phyloP scores from a whole-genome alignment of 495 filamentous ascomycete species.

The Penicillium manginii region DNA sequence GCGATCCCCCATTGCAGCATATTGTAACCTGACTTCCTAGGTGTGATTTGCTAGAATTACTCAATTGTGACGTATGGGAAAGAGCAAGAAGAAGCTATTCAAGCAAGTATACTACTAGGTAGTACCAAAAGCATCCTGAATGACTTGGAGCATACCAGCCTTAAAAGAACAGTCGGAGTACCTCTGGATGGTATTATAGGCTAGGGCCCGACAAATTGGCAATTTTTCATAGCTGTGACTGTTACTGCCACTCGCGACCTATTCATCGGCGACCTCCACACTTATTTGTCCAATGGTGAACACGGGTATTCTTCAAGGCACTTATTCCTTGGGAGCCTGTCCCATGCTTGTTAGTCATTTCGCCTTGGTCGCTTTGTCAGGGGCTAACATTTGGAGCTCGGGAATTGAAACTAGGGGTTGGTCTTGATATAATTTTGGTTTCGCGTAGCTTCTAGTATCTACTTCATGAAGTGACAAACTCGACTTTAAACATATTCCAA shows the following conservation, averaged over 20 bases:
- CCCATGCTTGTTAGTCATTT: conserved; percentile 28
- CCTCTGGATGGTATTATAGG: conserved; percentile 33
- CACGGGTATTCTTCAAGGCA: conserved; percentile 16
- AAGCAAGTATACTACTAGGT: no score
- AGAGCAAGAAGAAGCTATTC: no score
- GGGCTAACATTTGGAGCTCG: conserved; percentile 1
- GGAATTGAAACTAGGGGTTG: no score
- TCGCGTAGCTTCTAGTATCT: no score
- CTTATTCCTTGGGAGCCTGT: conserved; percentile 25
- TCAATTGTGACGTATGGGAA: no score
- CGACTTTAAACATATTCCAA: background rate
- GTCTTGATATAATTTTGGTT: no score
- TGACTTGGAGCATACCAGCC: no score
- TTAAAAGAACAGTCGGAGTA: conserved; percentile 36
- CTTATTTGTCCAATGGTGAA: conserved; percentile 47
- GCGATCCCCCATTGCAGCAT: no score
- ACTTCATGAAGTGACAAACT: background rate
- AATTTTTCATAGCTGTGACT: conserved; percentile 34
- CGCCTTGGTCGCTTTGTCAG: conserved; percentile 22
- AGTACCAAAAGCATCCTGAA: no score
- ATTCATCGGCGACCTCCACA: conserved; percentile 40
- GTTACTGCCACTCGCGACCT: conserved; percentile 25
- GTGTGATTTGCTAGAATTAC: no score
- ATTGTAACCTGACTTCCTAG: no score
- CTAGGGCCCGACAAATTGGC: conserved; percentile 48